Conservation (phyloP, 106 monocot genomes). For the Agapanthus africanus region DNA sequence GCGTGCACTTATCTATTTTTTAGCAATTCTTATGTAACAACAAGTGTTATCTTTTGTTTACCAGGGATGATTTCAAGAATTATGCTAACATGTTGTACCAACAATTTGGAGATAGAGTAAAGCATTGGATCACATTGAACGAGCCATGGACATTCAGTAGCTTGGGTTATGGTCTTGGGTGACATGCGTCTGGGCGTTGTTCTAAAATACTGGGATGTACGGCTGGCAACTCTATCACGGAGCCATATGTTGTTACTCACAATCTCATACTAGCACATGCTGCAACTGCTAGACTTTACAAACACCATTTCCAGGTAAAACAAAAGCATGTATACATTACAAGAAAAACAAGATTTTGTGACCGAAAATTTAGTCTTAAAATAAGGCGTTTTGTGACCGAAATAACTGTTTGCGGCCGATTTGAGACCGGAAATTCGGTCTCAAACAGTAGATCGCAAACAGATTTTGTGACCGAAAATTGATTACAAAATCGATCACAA, state of each 20-base stretch:
- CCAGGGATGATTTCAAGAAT: slow-evolving; percentile 36
- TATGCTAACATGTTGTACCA: slow-evolving; percentile 35
- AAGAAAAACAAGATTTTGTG: no score
- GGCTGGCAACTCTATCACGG: slow-evolving; percentile 38
- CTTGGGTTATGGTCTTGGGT: slow-evolving; percentile 29
- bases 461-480: no score
- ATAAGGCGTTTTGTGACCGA: no score
- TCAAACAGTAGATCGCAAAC: no score
- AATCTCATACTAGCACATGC: slow-evolving; percentile 53
- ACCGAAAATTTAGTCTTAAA: no score
- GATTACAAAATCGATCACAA: no score
- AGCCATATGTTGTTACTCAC: slow-evolving; percentile 44
- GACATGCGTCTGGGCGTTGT: slow-evolving; percentile 45
- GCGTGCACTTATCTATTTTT: no score
- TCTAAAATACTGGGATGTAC: slow-evolving; percentile 18
- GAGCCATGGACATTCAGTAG: slow-evolving; percentile 36
- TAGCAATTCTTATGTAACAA: no score
- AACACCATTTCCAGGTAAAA: slow-evolving; percentile 47
- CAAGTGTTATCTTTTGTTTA: background rate
- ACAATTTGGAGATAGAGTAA: slow-evolving; percentile 61
- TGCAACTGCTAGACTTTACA: slow-evolving; percentile 32
- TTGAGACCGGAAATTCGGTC: no score
- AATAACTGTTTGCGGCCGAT: no score
- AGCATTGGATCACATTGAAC: slow-evolving; percentile 75
- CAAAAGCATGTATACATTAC: no score